A percentile compares a stretch with the other conserved stretches of the same genome.
These are phyloP conservation scores for Arabidopsis thaliana DNA, from an alignment of 345 rosid genomes.

Conservation along the genomic window TAIR10.1 NC_003071.7:14830001-14830500, in stretches of 20 bases:
- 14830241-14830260: too few relatives aligned
- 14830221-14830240: too few relatives aligned
- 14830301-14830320: too few relatives aligned
- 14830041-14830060: conserved; percentile 72
- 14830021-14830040: conserved; percentile 70
- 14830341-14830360: not conserved
- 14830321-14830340: not conserved
- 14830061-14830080: conserved; percentile 71
- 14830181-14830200: too few relatives aligned
- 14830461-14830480: not conserved
- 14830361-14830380: not conserved
- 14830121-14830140: not conserved
- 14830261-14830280: too few relatives aligned
- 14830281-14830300: not conserved
- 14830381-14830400: not conserved
- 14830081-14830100: conserved; percentile 73
- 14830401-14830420: not conserved
- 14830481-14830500: not conserved
- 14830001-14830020: conserved; percentile 87
- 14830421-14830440: not conserved
- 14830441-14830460: not conserved
- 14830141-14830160: not conserved
- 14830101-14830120: conserved; percentile 30
- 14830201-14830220: too few relatives aligned
- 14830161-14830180: too few relatives aligned